Percentiles rank a stretch among this genome's conserved stretches.
Conservation (phyloP, 2,329 filamentous ascomycete genomes). For the Pseudogymnoascus sp. region DNA sequence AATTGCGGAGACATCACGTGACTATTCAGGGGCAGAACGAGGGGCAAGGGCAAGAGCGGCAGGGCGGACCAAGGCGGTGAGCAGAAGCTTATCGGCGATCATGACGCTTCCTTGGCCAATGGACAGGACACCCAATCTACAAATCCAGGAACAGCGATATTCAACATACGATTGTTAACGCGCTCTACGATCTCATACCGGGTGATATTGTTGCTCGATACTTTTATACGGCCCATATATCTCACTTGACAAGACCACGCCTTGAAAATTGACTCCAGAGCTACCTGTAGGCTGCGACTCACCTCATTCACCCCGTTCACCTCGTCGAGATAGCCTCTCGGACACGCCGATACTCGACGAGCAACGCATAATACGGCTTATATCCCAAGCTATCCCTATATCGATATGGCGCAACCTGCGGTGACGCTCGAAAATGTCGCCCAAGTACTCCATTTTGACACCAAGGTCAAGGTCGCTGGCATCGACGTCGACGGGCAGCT, state of each 20-base stretch:
- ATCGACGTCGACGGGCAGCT: constrained; percentile 82
- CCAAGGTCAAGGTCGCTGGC: constrained; percentile 78
- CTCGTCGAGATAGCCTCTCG: not conserved
- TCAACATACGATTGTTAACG: not conserved
- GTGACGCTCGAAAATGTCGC: constrained; percentile 24
- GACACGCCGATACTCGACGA: not conserved
- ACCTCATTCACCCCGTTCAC: not conserved
- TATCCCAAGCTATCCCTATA: not conserved
- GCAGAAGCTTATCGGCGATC: not conserved
- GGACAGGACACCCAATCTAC: not conserved
- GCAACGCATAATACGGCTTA: not conserved
- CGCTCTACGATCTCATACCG: not conserved
- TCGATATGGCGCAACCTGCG: not conserved
- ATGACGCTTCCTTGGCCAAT: constrained; percentile 2
- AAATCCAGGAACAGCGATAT: not conserved
- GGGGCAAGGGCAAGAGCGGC: not conserved
- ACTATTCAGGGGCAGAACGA: not conserved
- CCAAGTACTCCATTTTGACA: constrained; percentile 61
- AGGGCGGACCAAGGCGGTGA: not conserved
- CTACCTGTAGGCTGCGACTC: not conserved
- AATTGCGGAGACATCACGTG: not conserved
- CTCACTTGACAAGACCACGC: not conserved
- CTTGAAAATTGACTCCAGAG: not conserved
- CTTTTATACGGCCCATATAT: not conserved
- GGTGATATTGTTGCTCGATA: not conserved